phyloP scores from a whole-genome alignment of 345 rosid genomes.

The Microcos paniculata region DNA sequence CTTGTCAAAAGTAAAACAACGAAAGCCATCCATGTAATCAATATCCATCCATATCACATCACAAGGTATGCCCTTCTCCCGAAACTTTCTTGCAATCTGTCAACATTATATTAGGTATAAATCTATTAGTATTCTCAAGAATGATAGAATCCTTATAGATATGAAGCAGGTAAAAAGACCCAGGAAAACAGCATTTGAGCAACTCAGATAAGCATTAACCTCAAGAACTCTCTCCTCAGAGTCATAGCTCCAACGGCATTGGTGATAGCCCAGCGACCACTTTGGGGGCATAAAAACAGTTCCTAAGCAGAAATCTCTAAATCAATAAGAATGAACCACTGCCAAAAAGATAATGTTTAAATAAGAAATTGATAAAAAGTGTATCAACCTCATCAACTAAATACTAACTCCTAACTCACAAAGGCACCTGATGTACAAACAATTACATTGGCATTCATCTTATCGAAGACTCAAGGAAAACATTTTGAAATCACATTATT shows the following conservation, averaged over 20 bases:
- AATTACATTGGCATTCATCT: background rate
- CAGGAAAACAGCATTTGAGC: background rate
- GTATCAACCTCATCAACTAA: background rate
- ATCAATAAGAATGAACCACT: background rate
- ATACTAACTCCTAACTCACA: background rate
- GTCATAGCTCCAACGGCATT: slow-evolving; percentile 93
- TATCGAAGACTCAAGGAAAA: background rate
- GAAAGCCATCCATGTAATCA: slow-evolving; percentile 96
- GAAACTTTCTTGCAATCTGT: slow-evolving; percentile 71
- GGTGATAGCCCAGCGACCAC: slow-evolving; percentile 96
- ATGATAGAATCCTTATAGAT: background rate
- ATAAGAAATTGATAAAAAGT: background rate
- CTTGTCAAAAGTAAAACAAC: slow-evolving; percentile 94
- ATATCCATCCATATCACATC: slow-evolving; percentile 99
- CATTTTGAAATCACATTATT: background rate
- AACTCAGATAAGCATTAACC: slow-evolving; percentile 40
- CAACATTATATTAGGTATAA: slow-evolving; percentile 17
- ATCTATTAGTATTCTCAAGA: background rate
- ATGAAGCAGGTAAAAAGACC: background rate
- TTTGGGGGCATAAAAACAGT: slow-evolving; percentile 92
- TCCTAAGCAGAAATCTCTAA: slow-evolving; percentile 40
- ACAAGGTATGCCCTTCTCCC: slow-evolving; percentile 81
- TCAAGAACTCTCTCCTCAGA: slow-evolving; percentile 74
- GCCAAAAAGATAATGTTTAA: background rate
- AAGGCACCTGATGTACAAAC: background rate